Conservation (phyloP, 768 basidiomycete genomes). For the Xerocomellus amylosporus region DNA sequence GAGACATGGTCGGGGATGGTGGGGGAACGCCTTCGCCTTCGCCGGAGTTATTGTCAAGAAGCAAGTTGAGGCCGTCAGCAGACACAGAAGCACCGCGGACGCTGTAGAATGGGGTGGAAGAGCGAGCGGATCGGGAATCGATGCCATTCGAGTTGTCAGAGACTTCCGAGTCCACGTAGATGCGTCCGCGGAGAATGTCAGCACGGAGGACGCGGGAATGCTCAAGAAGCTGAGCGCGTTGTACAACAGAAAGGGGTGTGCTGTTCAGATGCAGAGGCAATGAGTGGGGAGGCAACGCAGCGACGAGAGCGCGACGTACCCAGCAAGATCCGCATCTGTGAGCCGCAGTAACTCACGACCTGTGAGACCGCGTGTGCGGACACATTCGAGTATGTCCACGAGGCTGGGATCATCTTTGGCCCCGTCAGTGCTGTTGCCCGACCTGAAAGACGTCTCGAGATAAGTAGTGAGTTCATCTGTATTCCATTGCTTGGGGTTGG, state of each 20-base stretch:
- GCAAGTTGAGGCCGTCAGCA: slow-evolving; percentile 31
- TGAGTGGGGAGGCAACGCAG: slow-evolving; percentile 7
- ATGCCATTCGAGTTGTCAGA: slow-evolving; percentile 21
- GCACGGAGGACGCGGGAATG: slow-evolving; percentile 56
- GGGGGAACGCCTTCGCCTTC: slow-evolving; percentile 5
- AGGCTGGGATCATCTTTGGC: slow-evolving; percentile 35
- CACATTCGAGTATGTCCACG: slow-evolving; percentile 48
- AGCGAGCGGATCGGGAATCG: slow-evolving; percentile 11
- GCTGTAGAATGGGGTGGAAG: slow-evolving; percentile 25
- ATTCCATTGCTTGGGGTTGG: slow-evolving; percentile 66
- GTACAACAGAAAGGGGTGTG: slow-evolving; percentile 19
- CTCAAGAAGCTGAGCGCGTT: slow-evolving; percentile 47
- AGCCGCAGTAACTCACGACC: slow-evolving; percentile 62
- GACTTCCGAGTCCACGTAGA: slow-evolving; percentile 41
- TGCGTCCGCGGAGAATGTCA: slow-evolving; percentile 53
- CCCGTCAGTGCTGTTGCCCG: slow-evolving; percentile 16
- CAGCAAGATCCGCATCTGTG: slow-evolving; percentile 55
- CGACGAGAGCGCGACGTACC: slow-evolving; percentile 39
- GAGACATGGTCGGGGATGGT: slow-evolving; percentile 14
- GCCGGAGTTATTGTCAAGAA: slow-evolving; percentile 9
- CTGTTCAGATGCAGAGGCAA: slow-evolving; percentile 9
- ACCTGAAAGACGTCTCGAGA: slow-evolving; percentile 41
- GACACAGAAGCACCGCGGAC: slow-evolving; percentile 35
- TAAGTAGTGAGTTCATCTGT: slow-evolving; percentile 55
- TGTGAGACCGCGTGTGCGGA: slow-evolving; percentile 48